Evolutionary conservation across 2,329 filamentous ascomycete genomes (phyloP), one percentile per base, ranked within the genome.

Genomic region (Xylaria multiplex): DNA sequence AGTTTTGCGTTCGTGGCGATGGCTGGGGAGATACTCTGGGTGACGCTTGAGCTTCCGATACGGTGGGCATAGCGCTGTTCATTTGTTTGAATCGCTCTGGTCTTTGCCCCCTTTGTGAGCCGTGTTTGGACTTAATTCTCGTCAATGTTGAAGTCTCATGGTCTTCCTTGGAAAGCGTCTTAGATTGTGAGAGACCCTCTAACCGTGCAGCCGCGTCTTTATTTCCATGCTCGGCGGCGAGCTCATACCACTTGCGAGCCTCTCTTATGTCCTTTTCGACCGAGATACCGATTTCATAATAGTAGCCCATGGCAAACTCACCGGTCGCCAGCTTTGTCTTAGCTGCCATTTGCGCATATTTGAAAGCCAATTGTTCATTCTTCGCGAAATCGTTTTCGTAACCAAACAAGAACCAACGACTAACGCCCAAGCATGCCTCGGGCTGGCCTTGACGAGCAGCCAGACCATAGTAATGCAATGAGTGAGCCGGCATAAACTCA

Each of bases 331-430:
- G 85, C 62, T 93, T 93, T 45, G 89, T 87, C 57, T 88, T 84
- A 8, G 96, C 95, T 11, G 96, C 96, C 71, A 95, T 88, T 73
- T 95, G 88, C 1, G 96, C 96, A 76, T 97, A 98, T 58, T 89
- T 91, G 79, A 92, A 99, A 6, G 96, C 95, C 55, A 98, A 82
- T 76, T 95, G 91, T 79, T 99, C 96, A 74, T 97, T 98, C 84
- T 98, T 98, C 66, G 92, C 88, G 76, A 99, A 97, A 6, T 96
- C 85, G 24, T 91, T 91, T 71, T 98, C 95, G 70, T 96, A 94
- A 2, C 96, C 96, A 75, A 97, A 98, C 32, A 99, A 85, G 77
- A 98, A 99, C 96, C 96, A 99, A 79, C 97, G 96, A 79, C 95
- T 98, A 67, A 99, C 93, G 32, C 95, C 93, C 80, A 99, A 91